phyloP scores from a whole-genome alignment of 2,329 filamentous ascomycete species.

The Tolypocladium nubicola region DNA sequence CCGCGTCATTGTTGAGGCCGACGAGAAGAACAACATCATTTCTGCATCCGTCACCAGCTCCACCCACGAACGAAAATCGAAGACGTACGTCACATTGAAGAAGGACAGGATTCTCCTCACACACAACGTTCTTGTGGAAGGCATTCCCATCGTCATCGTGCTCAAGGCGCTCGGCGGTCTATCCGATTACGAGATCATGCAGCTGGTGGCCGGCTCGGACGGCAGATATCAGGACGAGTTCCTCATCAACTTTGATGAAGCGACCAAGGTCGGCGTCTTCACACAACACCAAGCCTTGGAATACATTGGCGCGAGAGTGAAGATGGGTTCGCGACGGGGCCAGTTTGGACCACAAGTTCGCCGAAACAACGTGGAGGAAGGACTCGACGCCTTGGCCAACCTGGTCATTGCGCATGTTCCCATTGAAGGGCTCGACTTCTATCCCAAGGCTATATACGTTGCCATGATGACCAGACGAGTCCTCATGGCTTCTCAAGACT shows the following conservation, averaged over 20 bases:
- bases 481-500: slow-evolving; percentile 84
- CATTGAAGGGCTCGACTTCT: slow-evolving; percentile 83
- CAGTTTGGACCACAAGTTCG: slow-evolving; percentile 45
- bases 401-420: slow-evolving; percentile 93
- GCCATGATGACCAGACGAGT: slow-evolving; percentile 97
- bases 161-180: slow-evolving; percentile 90
- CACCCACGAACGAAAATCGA: slow-evolving; percentile 94
- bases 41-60: slow-evolving; percentile 96
- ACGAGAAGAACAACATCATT: slow-evolving; percentile 84
- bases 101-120: slow-evolving; percentile 83
- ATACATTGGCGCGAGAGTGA: slow-evolving; percentile 77
- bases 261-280: slow-evolving; percentile 70
- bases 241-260: slow-evolving; percentile 88
- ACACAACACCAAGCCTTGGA: slow-evolving; percentile 95
- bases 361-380: slow-evolving; percentile 81
- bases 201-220: slow-evolving; percentile 81
- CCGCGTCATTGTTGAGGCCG: slow-evolving; percentile 90
- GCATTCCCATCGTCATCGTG: slow-evolving; percentile 88
- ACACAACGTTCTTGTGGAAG: slow-evolving; percentile 88
- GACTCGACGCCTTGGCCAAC: slow-evolving; percentile 82
- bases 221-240: slow-evolving; percentile 90
- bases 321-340: slow-evolving; percentile 65
- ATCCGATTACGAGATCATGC: slow-evolving; percentile 89
- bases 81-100: slow-evolving; percentile 90
- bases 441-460: slow-evolving; percentile 93